Evolutionary conservation across 176 grass and related monocot genomes (phyloP).

Genomic region (Oryza glaberrima): DNA sequence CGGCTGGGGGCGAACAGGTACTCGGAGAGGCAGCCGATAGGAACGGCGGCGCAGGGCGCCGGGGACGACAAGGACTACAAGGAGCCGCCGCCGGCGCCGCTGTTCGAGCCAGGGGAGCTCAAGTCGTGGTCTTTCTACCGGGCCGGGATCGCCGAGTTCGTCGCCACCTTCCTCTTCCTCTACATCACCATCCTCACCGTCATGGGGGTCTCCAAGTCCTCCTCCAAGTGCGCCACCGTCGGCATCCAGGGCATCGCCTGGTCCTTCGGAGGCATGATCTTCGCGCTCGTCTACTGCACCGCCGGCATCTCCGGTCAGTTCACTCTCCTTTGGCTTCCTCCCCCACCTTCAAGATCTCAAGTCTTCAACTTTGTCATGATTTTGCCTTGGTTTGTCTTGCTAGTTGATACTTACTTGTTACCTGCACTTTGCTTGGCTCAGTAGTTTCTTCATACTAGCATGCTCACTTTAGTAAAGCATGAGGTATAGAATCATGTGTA

Average conservation of each 20-base stretch:
- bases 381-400: slow-evolving; percentile 12
- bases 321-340: background rate
- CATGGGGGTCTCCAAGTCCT: slow-evolving; percentile 72
- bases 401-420: background rate
- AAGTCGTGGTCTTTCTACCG: slow-evolving; percentile 97
- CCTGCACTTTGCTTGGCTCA: slow-evolving; percentile 15
- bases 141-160: slow-evolving; percentile 91
- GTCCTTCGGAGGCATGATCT: slow-evolving; percentile 97
- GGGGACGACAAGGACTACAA: slow-evolving; percentile 83
- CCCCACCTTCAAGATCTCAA: background rate
- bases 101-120: slow-evolving; percentile 87
- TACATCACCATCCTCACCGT: slow-evolving; percentile 95
- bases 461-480: background rate
- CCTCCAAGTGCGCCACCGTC: slow-evolving; percentile 73
- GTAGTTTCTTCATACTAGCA: background rate
- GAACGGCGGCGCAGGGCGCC: slow-evolving; percentile 73
- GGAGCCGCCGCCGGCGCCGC: slow-evolving; percentile 75
- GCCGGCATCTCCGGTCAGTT: slow-evolving; percentile 83
- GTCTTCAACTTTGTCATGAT: slow-evolving; percentile 6
- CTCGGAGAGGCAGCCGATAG: slow-evolving; percentile 81
- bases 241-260: slow-evolving; percentile 91
- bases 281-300: slow-evolving; percentile 94
- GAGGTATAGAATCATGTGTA: slow-evolving; percentile 1
- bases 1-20: slow-evolving; percentile 74
- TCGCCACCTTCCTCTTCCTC: slow-evolving; percentile 92